phyloP scores from a whole-genome alignment of 2,329 filamentous ascomycete genomes.

The Arthrobotrys entomopaga region DNA sequence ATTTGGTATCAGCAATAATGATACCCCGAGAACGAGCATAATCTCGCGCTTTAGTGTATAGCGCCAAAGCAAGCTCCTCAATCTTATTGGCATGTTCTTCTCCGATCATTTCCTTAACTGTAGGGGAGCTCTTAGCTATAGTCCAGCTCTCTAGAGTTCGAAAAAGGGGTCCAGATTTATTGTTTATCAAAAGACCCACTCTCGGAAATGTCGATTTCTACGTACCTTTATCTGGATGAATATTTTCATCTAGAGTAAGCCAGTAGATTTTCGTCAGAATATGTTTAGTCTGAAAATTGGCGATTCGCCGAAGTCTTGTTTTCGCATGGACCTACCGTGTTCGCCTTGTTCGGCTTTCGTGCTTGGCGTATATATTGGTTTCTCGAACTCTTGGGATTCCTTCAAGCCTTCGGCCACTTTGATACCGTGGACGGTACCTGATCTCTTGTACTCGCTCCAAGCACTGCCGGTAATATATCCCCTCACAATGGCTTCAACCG shows the following conservation, averaged over 20 bases:
- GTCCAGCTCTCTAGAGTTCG: neutral
- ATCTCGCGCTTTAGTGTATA: conserved; percentile 72
- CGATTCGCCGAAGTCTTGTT: conserved; percentile 1
- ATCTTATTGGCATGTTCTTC: conserved; percentile 72
- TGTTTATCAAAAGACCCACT: neutral
- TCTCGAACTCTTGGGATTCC: conserved; percentile 75
- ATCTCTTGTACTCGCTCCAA: conserved; percentile 79
- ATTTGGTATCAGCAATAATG: conserved; percentile 81
- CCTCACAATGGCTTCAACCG: conserved; percentile 84
- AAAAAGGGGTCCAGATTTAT: neutral
- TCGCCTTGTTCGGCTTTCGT: conserved; percentile 84
- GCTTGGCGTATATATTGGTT: conserved; percentile 79
- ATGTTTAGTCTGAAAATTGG: conserved; percentile 20
- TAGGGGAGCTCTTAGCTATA: conserved; percentile 48
- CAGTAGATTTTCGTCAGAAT: conserved; percentile 21
- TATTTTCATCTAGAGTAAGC: conserved; percentile 76
- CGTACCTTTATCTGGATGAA: conserved; percentile 73
- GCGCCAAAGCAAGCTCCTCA: conserved; percentile 71
- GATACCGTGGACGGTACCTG: conserved; percentile 83
- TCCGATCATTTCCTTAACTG: conserved; percentile 69
- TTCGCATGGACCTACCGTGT: conserved; percentile 64
- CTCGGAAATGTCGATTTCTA: conserved; percentile 3
- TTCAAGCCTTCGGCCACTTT: conserved; percentile 73
- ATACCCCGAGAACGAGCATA: conserved; percentile 75
- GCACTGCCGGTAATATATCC: conserved; percentile 89